Percentiles rank a stretch among this genome's conserved stretches.
These are phyloP conservation scores for Phylloporus sp. DNA, from an alignment of 768 basidiomycete species.

Conservation along the genomic window DNA sequence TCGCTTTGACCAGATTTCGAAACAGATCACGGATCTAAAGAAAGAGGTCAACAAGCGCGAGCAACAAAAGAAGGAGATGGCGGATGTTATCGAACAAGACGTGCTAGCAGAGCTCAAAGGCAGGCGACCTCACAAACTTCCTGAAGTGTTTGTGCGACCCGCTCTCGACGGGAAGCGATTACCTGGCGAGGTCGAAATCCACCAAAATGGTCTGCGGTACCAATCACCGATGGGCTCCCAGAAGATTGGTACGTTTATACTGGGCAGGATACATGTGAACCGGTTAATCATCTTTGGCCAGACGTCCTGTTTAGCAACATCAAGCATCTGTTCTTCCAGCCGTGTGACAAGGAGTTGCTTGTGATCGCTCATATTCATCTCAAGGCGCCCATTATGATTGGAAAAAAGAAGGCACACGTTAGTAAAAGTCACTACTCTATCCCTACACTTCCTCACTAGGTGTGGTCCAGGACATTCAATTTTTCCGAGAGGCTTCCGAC, in stretches of 20 bases:
- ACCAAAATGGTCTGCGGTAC: conserved; percentile 95
- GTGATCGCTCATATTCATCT: conserved; percentile 94
- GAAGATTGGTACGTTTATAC: conserved; percentile 69
- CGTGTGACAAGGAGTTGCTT: conserved; percentile 92
- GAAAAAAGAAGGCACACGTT: conserved; percentile 96
- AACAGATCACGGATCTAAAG: conserved; percentile 92
- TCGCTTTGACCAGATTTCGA: conserved; percentile 85
- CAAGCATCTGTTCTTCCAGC: conserved; percentile 98
- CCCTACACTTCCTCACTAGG: background rate
- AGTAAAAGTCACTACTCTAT: conserved; percentile 21
- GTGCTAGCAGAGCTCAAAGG: conserved; percentile 86
- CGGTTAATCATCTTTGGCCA: conserved; percentile 29
- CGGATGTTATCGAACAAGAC: conserved; percentile 96
- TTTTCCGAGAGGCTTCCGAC: conserved; percentile 96
- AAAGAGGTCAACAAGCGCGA: conserved; percentile 97
- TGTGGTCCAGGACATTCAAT: conserved; percentile 81
- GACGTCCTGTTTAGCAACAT: conserved; percentile 96
- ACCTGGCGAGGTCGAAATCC: conserved; percentile 97
- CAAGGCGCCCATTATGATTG: conserved; percentile 95
- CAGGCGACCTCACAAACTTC: conserved; percentile 77
- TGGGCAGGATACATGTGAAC: background rate
- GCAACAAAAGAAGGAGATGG: conserved; percentile 97
- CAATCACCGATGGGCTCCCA: conserved; percentile 82
- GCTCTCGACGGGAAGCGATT: conserved; percentile 92
- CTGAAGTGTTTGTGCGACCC: conserved; percentile 91